Evolutionary conservation across 1,284 basidiomycete species (phyloP), one percentile per base, ranked within the genome.

Genomic region (Ganoderma multipileum): DNA sequence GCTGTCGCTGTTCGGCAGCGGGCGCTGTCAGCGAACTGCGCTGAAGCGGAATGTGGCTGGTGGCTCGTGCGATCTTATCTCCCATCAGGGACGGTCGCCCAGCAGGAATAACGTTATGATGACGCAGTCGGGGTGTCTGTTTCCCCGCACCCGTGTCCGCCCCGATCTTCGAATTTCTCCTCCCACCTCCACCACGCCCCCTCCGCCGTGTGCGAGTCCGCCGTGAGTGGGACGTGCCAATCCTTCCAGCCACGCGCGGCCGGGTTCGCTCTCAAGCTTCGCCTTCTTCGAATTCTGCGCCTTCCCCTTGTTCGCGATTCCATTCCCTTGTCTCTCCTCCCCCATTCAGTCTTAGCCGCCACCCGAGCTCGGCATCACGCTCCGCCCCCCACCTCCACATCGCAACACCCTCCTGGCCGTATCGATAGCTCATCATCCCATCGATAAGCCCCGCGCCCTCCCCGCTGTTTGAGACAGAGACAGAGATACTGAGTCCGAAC

Each of bases 61-160:
- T 62, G 63, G 41, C 42, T 38, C 7, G 47, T 50, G 55, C 55
- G 66, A 70, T 70, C 66, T 70, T 70, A 71, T 71, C 70, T 71
- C 63, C 58, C 68, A 68, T 72, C 71, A 72, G 65, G 68, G 65
- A 55, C 62, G 58, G 66, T 42, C n/a, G 44, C 33, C 20, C 18
- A 38, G 39, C 42, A 54, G 63, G 55, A 36, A 64, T 70, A 72
- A 72, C 71, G 71, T 70, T 68, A 70, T 70, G 68, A 68, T 71
- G 71, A 70, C 68, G 68, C 68, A 69, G 42, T 36, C 64, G 44
- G 57, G 42, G n/a, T 33, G 66, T 60, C 68, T 70, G 61, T 68
- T 72, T 70, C 71, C 68, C 71, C 71, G 68, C 68, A 68, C 47
- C 68, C 66, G 61, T 8, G 26, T 23, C 28, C 62, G 18, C 44